Base-by-base conservation (phyloP, 345 rosid genomes). In the Hibiscus syriacus region DNA sequence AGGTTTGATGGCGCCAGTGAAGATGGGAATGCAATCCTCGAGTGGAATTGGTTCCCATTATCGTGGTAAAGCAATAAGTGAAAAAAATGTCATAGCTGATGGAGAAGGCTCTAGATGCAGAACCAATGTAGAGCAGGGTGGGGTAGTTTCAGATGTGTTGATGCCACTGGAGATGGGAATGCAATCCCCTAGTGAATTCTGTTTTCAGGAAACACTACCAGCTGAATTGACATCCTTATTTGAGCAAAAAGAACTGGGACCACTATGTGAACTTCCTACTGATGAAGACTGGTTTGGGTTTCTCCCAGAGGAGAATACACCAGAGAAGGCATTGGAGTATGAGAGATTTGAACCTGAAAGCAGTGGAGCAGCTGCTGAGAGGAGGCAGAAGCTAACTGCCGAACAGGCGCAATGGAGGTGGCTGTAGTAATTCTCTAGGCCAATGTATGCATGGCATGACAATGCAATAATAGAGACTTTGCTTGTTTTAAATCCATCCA, bases 311-410 rank as follows among this genome's bases (percentile, higher is more conserved):
- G 56, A 69, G 66, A 11, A 27, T 56, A 29, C 43, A 26, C 13
- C 56, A 57, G 30, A 16, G 19, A 65, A 65, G 6, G 12, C 56
- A 17, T 64, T 8, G 26, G 25, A 27, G 55, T n/a, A n/a, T 5
- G 27, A 29, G 69, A 65, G n/a, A 12, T 29, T 27, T 48, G 56
- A 65, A 49, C 10, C 57, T 65, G 43, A 48, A 65, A 65, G 43
- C 56, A 48, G 26, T 17, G 13, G 43, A 48, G 69, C 56, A 27
- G 43, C 57, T 29, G 56, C 69, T 29, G 43, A 29, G 8, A 65
- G 43, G 27, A 2, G n/a, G 26, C 69, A 46, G 43, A 49, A 65
- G 69, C 41, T 48, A 17, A 38, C 55, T n/a, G 1, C 17, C 56
- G 27, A 49, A 17, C 43, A 8, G 45, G 27, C 11, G 5, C 10